These are phyloP conservation scores for Corchorus capsularis DNA, from an alignment of 345 rosid genomes.

Conservation along the genomic window DNA sequence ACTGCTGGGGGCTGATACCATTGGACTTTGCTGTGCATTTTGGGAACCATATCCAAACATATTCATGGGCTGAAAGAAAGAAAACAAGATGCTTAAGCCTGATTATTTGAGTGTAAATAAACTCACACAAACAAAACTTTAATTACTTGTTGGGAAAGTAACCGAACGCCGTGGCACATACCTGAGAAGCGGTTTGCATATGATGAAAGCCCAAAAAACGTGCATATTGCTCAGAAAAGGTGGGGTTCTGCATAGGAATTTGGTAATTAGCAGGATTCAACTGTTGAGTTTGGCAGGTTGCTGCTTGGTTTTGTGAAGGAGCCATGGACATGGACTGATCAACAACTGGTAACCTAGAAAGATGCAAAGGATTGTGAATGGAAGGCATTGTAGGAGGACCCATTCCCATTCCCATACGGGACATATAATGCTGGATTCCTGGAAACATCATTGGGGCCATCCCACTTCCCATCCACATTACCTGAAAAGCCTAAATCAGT, in stretches of 20 bases:
- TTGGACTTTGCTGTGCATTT: slow-evolving; percentile 37
- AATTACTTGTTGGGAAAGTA: background rate
- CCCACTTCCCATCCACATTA: slow-evolving; percentile 91
- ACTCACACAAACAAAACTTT: background rate
- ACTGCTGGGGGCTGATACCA: slow-evolving; percentile 30
- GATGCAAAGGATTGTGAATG: slow-evolving; percentile 43
- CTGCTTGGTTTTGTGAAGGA: slow-evolving; percentile 41
- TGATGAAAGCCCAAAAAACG: slow-evolving; percentile 52
- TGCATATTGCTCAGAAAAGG: slow-evolving; percentile 45
- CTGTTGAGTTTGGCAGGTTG: slow-evolving; percentile 40
- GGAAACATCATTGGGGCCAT: slow-evolving; percentile 91
- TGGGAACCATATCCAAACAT: slow-evolving; percentile 49
- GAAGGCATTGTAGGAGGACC: slow-evolving; percentile 37
- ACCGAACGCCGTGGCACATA: slow-evolving; percentile 20
- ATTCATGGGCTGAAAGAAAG: slow-evolving; percentile 47
- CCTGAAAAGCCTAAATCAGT: slow-evolving; percentile 39
- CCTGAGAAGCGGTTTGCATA: slow-evolving; percentile 56
- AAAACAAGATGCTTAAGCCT: background rate
- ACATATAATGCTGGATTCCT: slow-evolving; percentile 63
- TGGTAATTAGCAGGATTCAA: slow-evolving; percentile 43
- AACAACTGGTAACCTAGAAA: slow-evolving; percentile 46
- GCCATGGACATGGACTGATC: slow-evolving; percentile 45
- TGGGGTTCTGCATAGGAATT: slow-evolving; percentile 42
- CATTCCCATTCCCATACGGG: slow-evolving; percentile 57
- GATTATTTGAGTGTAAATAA: background rate